Conservation (phyloP, 2,329 filamentous ascomycete species). For the Phyllosticta capitalensis region DNA sequence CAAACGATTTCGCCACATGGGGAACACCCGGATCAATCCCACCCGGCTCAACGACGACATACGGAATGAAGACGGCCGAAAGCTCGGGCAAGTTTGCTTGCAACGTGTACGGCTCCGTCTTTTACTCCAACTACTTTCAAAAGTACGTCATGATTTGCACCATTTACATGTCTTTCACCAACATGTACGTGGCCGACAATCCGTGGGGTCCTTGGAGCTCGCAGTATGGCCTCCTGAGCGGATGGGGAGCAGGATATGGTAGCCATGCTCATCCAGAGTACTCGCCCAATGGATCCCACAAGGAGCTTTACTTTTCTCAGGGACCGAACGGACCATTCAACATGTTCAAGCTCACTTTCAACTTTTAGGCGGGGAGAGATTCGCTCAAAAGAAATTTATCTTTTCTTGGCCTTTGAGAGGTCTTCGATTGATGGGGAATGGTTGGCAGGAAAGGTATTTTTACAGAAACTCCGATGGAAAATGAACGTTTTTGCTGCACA, state of each 20-base stretch:
- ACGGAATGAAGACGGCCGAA: conserved; percentile 4
- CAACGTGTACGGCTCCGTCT: conserved; percentile 4
- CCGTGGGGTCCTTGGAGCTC: conserved; percentile 8
- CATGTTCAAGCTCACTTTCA: conserved; percentile 8
- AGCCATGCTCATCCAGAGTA: conserved; percentile 4
- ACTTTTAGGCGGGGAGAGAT: neutral
- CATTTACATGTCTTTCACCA: neutral
- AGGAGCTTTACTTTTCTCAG: conserved; percentile 7
- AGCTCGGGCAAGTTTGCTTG: neutral
- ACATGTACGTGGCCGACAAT: conserved; percentile 5
- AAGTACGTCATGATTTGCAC: conserved; percentile 10
- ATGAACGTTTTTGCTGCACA: neutral
- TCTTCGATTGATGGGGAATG: neutral
- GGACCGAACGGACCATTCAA: conserved; percentile 8
- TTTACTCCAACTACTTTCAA: conserved; percentile 1
- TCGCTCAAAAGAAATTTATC: neutral
- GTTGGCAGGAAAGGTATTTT: neutral
- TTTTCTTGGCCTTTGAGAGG: neutral
- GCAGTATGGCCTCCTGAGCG: neutral
- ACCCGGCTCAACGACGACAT: neutral
- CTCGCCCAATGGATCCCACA: neutral
- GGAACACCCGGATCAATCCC: neutral
- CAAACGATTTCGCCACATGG: neutral
- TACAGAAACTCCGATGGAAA: too few relatives aligned
- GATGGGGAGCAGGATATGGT: neutral